Evolutionary conservation across 2,329 filamentous ascomycete genomes (phyloP).

Genomic region (Ophiosphaerella herpotricha): DNA sequence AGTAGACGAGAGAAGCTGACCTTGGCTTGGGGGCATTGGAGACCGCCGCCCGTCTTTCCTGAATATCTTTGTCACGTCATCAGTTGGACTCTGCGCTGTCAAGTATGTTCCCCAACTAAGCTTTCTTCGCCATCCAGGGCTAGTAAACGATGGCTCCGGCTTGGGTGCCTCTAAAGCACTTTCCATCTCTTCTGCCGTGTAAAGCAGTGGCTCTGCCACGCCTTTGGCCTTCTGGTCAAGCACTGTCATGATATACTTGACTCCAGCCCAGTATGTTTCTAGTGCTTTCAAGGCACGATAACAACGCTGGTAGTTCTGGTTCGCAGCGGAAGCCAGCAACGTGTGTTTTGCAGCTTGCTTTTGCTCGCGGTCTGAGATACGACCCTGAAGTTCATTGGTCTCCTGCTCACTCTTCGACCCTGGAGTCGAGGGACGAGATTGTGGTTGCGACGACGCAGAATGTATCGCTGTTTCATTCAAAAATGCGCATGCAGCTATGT

Average conservation of each 20-base stretch:
- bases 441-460: slow-evolving; percentile 64
- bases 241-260: slow-evolving; percentile 84
- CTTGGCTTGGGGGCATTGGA: slow-evolving; percentile 58
- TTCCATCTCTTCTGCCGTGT: slow-evolving; percentile 76
- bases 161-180: slow-evolving; percentile 64
- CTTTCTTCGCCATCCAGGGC: slow-evolving; percentile 57
- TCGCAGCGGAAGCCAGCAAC: slow-evolving; percentile 77
- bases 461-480: slow-evolving; percentile 79
- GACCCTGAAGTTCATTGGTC: slow-evolving; percentile 9
- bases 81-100: slow-evolving; percentile 37
- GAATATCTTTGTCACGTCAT: slow-evolving; percentile 37
- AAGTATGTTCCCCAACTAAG: slow-evolving; percentile 51
- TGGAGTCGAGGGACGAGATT: slow-evolving; percentile 61
- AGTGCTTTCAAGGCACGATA: slow-evolving; percentile 81
- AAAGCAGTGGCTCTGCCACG: slow-evolving; percentile 73
- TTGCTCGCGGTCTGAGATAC: slow-evolving; percentile 40
- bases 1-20: slow-evolving; percentile 33
- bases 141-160: slow-evolving; percentile 55
- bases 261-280: slow-evolving; percentile 84
- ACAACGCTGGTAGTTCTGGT: slow-evolving; percentile 84
- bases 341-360: slow-evolving; percentile 67
- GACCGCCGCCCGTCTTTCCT: slow-evolving; percentile 45
- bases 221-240: slow-evolving; percentile 87
- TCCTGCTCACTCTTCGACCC: slow-evolving; percentile 6
- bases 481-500: slow-evolving; percentile 88